These are phyloP conservation scores for Phialophora macrospora DNA, from an alignment of 2,329 filamentous ascomycete genomes.

Conservation along the genomic window DNA sequence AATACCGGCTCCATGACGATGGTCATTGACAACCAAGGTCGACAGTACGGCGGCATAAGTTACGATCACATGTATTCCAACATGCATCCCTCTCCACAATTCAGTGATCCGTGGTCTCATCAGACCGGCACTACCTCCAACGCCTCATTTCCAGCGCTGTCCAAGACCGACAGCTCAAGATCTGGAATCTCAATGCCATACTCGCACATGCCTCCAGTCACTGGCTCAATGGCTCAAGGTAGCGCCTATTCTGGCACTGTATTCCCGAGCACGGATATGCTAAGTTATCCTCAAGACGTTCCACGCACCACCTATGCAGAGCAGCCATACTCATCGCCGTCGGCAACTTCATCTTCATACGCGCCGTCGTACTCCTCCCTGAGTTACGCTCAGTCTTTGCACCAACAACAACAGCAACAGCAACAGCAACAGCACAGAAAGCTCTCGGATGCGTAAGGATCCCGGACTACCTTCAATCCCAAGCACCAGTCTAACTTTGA, in stretches of 20 bases:
- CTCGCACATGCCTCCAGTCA: conserved; percentile 71
- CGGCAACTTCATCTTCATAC: conserved; percentile 70
- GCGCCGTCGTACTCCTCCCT: conserved; percentile 75
- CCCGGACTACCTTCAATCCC: conserved; percentile 41
- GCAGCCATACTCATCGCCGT: conserved; percentile 69
- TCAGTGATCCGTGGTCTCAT: conserved; percentile 88
- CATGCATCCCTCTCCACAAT: conserved; percentile 69
- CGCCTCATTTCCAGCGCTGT: conserved; percentile 65
- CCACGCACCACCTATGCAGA: conserved; percentile 76
- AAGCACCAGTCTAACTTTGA: neutral
- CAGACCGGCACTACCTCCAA: conserved; percentile 54
- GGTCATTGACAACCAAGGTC: conserved; percentile 89
- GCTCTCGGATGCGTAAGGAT: conserved; percentile 83
- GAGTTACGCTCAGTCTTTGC: conserved; percentile 71
- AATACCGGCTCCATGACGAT: conserved; percentile 72
- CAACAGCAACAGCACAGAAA: conserved; percentile 66
- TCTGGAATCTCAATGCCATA: conserved; percentile 72
- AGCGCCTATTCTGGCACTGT: conserved; percentile 69
- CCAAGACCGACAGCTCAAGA: conserved; percentile 61
- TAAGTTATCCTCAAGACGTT: conserved; percentile 75
- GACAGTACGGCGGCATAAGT: conserved; percentile 75
- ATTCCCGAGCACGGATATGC: conserved; percentile 68
- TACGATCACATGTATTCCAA: conserved; percentile 75
- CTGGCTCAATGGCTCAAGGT: conserved; percentile 71
- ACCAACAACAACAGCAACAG: conserved; percentile 54